Percentiles rank a stretch among this genome's conserved stretches.
These are phyloP conservation scores for Solanum lycopersicoides DNA, from an alignment of 257 asterid species.

Conservation along the genomic window DNA sequence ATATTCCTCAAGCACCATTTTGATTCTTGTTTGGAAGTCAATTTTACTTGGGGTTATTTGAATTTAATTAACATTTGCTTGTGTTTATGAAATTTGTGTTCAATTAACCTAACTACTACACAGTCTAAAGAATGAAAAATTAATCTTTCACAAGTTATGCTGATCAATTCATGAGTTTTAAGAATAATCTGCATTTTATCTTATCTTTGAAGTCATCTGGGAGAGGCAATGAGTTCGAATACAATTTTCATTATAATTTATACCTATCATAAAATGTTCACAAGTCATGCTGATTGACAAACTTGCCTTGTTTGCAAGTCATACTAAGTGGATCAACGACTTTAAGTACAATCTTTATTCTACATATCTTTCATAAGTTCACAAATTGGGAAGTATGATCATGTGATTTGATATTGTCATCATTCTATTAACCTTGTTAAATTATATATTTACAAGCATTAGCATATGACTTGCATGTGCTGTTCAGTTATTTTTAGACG, in stretches of 20 bases:
- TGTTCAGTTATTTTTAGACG: not conserved
- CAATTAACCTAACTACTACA: not conserved
- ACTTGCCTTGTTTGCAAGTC: not conserved
- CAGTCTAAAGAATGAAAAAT: not conserved
- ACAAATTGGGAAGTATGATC: not conserved
- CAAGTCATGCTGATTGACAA: not conserved
- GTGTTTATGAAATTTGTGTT: not conserved
- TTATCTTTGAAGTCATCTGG: not conserved
- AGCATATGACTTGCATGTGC: not conserved
- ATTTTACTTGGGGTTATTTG: not conserved
- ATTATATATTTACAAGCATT: not conserved
- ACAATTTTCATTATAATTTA: not conserved
- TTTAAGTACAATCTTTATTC: not conserved
- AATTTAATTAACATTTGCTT: not conserved
- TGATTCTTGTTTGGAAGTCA: not conserved
- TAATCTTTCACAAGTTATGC: not conserved
- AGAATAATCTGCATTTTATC: not conserved
- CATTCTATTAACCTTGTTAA: not conserved
- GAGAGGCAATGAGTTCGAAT: not conserved
- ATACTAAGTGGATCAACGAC: not conserved
- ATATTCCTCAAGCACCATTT: not conserved
- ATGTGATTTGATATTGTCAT: not conserved
- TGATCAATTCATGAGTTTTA: not conserved
- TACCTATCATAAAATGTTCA: not conserved
- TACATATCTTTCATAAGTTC: not conserved